A percentile compares a stretch with the other conserved stretches of the same genome.
Evolutionary conservation across 2,329 filamentous ascomycete genomes (phyloP).

Genomic region (Talaromyces sp.): DNA sequence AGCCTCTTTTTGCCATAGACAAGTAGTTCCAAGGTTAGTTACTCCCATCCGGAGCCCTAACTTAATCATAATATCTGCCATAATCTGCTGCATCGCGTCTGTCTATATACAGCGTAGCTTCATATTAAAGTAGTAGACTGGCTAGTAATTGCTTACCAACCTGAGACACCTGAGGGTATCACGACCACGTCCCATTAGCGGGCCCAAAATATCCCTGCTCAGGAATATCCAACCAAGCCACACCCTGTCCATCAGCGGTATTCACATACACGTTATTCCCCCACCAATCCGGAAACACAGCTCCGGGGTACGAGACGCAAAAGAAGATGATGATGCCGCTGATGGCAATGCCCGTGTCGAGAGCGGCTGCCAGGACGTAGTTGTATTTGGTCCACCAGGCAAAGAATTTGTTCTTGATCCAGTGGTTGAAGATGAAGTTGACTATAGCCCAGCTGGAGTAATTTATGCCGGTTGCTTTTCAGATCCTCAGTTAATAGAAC

Average conservation of each 20-base stretch:
- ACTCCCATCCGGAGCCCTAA: no score
- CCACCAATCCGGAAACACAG: conserved; percentile 30
- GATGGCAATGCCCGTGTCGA: conserved; percentile 33
- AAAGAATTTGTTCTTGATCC: conserved; percentile 61
- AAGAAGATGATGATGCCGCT: conserved; percentile 35
- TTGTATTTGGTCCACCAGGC: conserved; percentile 43
- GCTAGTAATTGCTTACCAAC: no score
- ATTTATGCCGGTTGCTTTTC: conserved; percentile 30
- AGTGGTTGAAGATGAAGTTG: conserved; percentile 70
- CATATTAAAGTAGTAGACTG: neutral
- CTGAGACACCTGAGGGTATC: neutral
- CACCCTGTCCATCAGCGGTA: conserved; percentile 27
- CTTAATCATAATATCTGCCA: no score
- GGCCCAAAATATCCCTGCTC: conserved; percentile 29
- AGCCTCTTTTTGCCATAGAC: no score
- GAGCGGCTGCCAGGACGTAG: conserved; percentile 39
- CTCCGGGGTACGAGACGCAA: conserved; percentile 29
- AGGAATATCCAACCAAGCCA: conserved; percentile 26
- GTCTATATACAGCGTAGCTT: neutral
- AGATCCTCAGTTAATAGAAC: neutral
- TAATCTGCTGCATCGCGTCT: neutral
- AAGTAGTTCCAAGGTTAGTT: no score
- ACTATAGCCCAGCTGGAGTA: conserved; percentile 34
- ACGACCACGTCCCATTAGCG: conserved; percentile 25
- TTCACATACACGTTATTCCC: conserved; percentile 30